Evolutionary conservation across 495 filamentous ascomycete species (phyloP), one percentile per base, ranked within the genome.

Genomic region (Cercophora sp.): DNA sequence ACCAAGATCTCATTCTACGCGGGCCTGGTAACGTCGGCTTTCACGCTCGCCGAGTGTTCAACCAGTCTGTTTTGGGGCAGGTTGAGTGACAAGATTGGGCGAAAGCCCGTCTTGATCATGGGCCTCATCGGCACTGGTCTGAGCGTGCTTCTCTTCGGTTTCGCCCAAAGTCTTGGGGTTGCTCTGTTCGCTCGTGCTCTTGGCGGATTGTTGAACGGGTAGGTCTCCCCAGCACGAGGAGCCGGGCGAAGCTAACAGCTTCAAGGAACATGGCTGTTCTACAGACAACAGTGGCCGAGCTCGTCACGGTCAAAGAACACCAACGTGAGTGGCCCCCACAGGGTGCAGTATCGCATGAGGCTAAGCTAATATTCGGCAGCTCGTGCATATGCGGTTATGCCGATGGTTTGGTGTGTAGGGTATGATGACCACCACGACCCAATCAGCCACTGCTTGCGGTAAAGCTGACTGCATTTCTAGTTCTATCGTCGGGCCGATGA

Each of bases 371-470:
- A 19, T 23, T 10, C 6, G 18, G 34, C 53, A 89, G 87, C 89
- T 50, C 87, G 85, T 39, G 94, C 91, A 37, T 99, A 91, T 70
- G 85, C 93, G 5, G 89, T 98, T 61, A 96, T 98, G 93, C 93
- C 93, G 1, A 88, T 96, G 59, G 85, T 96, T 23, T 98, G 94
- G 94, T 96, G 91, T 66, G 71, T 98, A 58, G 93, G 93, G 84
- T 87, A 68, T 62, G 77, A 66, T 9, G 27, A 27, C 13, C n/a
- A 20, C 16, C 16, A 9, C n/a, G 5, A 37, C 26, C 48, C 29
- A 57, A 41, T 19, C n/a, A 26, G n/a, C 1, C 13, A 35, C 31
- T 10, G 8, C 22, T 20, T 8, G 18, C 29, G 5, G 9, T 5
- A 34, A 43, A n/a, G 39, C 66, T 60, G 52, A 58, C 48, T 15